A percentile compares a stretch with the other conserved stretches of the same genome.
These are phyloP conservation scores for Termitomyces sp. DNA, from an alignment of 768 basidiomycete genomes.

Conservation along the genomic window DNA sequence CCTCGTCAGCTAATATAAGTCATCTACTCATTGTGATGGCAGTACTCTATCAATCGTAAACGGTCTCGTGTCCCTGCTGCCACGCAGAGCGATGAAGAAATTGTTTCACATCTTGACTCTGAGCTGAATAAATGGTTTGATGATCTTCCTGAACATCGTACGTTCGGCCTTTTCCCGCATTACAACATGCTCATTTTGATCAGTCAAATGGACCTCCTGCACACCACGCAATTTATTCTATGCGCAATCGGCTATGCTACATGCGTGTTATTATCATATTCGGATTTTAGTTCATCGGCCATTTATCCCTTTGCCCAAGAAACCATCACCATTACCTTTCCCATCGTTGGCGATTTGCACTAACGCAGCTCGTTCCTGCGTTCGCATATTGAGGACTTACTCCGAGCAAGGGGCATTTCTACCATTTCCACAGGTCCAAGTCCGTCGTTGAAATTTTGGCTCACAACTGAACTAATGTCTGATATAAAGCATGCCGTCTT, in stretches of 20 bases:
- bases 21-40: too few species aligned
- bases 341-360: slow-evolving; percentile 79
- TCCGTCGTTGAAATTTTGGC: slow-evolving; percentile 9
- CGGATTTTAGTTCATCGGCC: slow-evolving; percentile 78
- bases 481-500: slow-evolving; percentile 32
- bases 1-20: neutral
- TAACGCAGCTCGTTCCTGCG: slow-evolving; percentile 75
- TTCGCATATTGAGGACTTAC: slow-evolving; percentile 60
- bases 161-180: slow-evolving; percentile 49
- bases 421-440: slow-evolving; percentile 40
- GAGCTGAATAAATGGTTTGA: slow-evolving; percentile 77
- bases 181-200: slow-evolving; percentile 12
- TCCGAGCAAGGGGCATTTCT: slow-evolving; percentile 29
- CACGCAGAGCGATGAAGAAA: slow-evolving; percentile 39
- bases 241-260: slow-evolving; percentile 56
- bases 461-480: slow-evolving; percentile 6
- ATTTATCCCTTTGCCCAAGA: slow-evolving; percentile 66
- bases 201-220: slow-evolving; percentile 37
- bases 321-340: slow-evolving; percentile 38
- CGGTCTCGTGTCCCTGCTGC: slow-evolving; percentile 5
- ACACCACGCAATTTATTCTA: slow-evolving; percentile 38
- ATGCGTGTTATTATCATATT: slow-evolving; percentile 43
- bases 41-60: slow-evolving; percentile 19
- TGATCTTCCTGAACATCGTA: slow-evolving; percentile 57
- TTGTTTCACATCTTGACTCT: slow-evolving; percentile 73